Conservation (phyloP, 192 early-diverging fungal genomes). For the Geosiphon pyriformis region DNA sequence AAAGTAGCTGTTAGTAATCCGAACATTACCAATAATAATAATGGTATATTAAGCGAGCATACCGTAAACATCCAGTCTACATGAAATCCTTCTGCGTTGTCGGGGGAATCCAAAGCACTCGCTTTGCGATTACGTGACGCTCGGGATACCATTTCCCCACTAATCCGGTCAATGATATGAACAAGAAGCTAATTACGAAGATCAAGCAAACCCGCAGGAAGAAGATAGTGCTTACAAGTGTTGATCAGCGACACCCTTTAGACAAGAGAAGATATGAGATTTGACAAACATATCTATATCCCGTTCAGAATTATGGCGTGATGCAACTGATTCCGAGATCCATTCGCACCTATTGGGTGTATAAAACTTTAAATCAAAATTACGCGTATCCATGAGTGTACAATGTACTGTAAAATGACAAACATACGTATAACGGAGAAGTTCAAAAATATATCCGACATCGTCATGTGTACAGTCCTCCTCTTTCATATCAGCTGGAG, state of each 20-base stretch:
- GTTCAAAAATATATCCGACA: slow-evolving; percentile 24
- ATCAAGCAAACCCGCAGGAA: too few relatives aligned
- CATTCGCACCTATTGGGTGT: slow-evolving; percentile 20
- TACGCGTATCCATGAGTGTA: slow-evolving; percentile 3
- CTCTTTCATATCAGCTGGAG: background rate
- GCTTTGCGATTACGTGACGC: slow-evolving; percentile 24
- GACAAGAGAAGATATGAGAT: slow-evolving; percentile 22
- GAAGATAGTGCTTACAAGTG: slow-evolving; percentile 21
- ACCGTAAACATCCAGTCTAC: slow-evolving; percentile 29
- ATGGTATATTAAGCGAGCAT: slow-evolving; percentile 17
- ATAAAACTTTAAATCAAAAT: slow-evolving; percentile 10
- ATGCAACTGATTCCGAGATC: slow-evolving; percentile 19
- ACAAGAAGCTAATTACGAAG: too few relatives aligned
- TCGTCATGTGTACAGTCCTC: slow-evolving; percentile 11
- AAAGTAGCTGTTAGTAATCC: slow-evolving; percentile 8
- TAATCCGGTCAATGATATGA: too few relatives aligned
- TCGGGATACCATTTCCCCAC: slow-evolving; percentile 25
- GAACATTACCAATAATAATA: slow-evolving; percentile 3
- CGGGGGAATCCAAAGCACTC: slow-evolving; percentile 22
- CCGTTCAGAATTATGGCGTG: slow-evolving; percentile 16
- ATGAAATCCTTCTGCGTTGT: slow-evolving; percentile 25
- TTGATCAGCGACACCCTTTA: slow-evolving; percentile 13
- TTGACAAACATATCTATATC: slow-evolving; percentile 22
- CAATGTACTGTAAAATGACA: slow-evolving; percentile 8
- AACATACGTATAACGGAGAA: slow-evolving; percentile 24